Evolutionary conservation across 225 moss, liverwort and hornwort genomes (phyloP), one percentile per base, ranked within the genome.

Genomic region (Takakia lepidozioides): DNA sequence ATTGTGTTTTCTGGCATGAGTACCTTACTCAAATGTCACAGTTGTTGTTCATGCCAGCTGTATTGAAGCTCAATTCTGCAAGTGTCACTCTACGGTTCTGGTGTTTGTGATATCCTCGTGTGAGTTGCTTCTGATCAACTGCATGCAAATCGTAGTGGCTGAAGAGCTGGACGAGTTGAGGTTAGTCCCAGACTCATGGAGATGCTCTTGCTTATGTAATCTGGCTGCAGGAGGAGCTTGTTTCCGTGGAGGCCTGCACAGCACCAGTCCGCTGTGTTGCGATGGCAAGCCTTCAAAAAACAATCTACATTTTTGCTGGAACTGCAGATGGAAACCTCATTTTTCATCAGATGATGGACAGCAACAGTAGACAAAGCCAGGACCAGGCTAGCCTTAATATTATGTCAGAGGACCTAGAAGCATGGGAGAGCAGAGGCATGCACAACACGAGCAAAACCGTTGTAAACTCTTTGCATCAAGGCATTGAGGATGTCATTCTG

Each of bases 261-360:
- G 70, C 65, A 16, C 76, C 71, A 1, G 54, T 86, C 10, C 88
- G 81, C 14, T 78, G 76, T 58, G 67, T 86, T 35, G 47, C 68
- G 16, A 43, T 93, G 35, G 77, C 74, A 24, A 29, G 64, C 13
- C 36, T 88, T 25, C 68, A 71, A 5, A 81, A 57, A 57, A 49
- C 56, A 36, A 69, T 73, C 46, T 46, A 67, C 51, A 29, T 93
- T 3, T 67, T 93, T 25, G 66, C 78, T 56, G 93, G 88, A 35
- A 86, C 64, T 20, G 69, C 75, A 54, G 88, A 83, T 47, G 93
- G 93, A 27, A 67, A 43, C 30, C 62, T 88, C 49, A 34, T 81
- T 8, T 63, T 54, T 49, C 86, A 66, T 53, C 46, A 70, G 54
- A 64, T 93, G 24, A 57, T 51, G 20, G 36, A 66, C 44, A 10